Conservation (phyloP, 305 asterid species). For the Petunia hybrid region DNA sequence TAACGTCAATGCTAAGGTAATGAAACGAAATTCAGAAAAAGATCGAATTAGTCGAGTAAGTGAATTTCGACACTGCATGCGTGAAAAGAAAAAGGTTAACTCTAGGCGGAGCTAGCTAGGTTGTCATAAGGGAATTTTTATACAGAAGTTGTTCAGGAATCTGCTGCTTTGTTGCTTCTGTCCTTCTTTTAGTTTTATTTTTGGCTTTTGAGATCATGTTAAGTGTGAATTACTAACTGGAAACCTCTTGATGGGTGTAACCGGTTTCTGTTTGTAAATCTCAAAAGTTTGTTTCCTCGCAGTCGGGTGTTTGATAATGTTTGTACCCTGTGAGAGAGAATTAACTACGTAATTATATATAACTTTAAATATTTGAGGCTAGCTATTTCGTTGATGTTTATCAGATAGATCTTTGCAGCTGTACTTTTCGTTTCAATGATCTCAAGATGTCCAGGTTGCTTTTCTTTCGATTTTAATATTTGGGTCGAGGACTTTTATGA, state of each 20-base stretch:
- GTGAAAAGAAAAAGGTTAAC: neutral
- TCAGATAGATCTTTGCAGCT: no score
- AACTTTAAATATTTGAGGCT: no score
- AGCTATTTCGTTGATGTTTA: no score
- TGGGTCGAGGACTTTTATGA: no score
- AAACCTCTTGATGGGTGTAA: no score
- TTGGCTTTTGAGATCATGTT: neutral
- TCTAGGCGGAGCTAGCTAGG: neutral
- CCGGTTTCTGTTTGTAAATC: slow-evolving; percentile 39
- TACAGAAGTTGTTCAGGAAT: no score
- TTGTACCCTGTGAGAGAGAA: slow-evolving; percentile 49
- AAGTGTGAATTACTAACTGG: neutral
- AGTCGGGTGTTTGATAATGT: slow-evolving; percentile 47
- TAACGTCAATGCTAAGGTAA: slow-evolving; percentile 48
- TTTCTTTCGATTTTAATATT: no score
- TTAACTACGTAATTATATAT: no score
- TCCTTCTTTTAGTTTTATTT: neutral
- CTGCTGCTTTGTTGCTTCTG: neutral
- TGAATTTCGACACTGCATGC: no score
- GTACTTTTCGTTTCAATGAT: no score
- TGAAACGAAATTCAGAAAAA: neutral
- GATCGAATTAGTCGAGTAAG: neutral
- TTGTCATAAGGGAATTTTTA: no score
- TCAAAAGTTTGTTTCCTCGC: slow-evolving; percentile 44
- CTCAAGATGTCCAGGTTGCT: no score